Base-by-base conservation (phyloP, 106 monocot genomes). In the Dioscorea dumetorum region DNA sequence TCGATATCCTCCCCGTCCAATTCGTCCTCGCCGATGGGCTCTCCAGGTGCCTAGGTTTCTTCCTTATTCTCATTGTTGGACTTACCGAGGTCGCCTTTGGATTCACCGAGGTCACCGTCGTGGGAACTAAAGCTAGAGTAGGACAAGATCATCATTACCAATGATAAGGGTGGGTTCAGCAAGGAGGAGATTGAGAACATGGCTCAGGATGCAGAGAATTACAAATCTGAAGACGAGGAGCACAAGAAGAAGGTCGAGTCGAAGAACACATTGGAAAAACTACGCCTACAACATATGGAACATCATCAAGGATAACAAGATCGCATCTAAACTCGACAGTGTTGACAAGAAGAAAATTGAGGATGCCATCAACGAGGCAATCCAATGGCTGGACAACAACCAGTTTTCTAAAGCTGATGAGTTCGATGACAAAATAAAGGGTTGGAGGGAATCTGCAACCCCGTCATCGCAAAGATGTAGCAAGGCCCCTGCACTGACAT, bases 181-280 rank as follows among this genome's bases (percentile, higher is more conserved):
- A 76, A 76, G 69, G 75, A 76, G 22, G 76, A 76, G 69, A 69
- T 76, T 1, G 69, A 76, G 62, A 76, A 67, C 33, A 68, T 76
- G 75, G 68, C 69, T 8, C 62, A 69, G 62, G 75, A 76, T 5
- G 54, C 69, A 0, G 76, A 76, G 68, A 69, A 63, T 51, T 69
- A 62, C 69, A 76, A 76, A 33, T 57, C 53, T 23, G 76, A 76
- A 53, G 67, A 74, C 41, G 67, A 67, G 50, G 74, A 67, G 28
- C 59, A 67, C 74, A 74, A 61, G 67, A 67, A 69, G 69, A 76
- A 69, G 63, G 69, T 69, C 1, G 76, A 68, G 61, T 61, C 69
- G 10, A 69, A 69, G 62, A 76, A 76, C 17, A 28, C 61, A 3
- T 50, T 76, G 13, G 54, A 63, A 41, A 68, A 76, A n/a, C 50